Evolutionary conservation across 805 yeast species (phyloP), one percentile per base, ranked within the genome.

Genomic region (Barnettozyma wickerhamii): DNA sequence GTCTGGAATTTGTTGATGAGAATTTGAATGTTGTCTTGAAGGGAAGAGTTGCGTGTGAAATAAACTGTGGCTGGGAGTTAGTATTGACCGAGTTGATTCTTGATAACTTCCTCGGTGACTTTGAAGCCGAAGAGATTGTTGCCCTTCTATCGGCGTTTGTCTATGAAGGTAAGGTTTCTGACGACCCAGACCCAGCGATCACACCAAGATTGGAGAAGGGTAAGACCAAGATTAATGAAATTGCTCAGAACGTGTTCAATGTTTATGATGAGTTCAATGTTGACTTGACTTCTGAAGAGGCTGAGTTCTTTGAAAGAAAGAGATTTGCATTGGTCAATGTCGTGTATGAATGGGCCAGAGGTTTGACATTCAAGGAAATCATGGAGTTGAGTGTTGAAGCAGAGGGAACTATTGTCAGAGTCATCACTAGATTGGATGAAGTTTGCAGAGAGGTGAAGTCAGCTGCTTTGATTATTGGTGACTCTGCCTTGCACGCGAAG

Each of bases 281-380:
- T 14, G 68, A 81, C 15, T 65, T 88, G 49, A 85, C 95, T 0
- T 70, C 81, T 10, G 98, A 90, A 39, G 98, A 91, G 52, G 83
- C 81, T 37, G 84, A 83, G 45, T 93, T 91, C 55, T 65, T 83
- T 49, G 95, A 87, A 42, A 75, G 82, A 48, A 82, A 87, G 53
- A 70, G 98, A 50, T 93, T 93, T 63, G 95, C 91, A 0, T 71
- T 93, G 55, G 85, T 88, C 63, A 91, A 89, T 59, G 96, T 88
- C 10, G 96, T 91, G 5, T 93, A 91, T 60, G 97, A 93, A 64
- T 93, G 99, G 99, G 96, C 98, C 1, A 73, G 95, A 49, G 99
- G 99, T 2, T 74, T 82, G 71, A 74, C 95, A 0, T 93, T 93
- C 68, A 83, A 84, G 49, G 95, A 88, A 43, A 91, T 93, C 49